These are phyloP conservation scores for Macaranga tanarius DNA, from an alignment of 441 rosid species.

Conservation along the genomic window DNA sequence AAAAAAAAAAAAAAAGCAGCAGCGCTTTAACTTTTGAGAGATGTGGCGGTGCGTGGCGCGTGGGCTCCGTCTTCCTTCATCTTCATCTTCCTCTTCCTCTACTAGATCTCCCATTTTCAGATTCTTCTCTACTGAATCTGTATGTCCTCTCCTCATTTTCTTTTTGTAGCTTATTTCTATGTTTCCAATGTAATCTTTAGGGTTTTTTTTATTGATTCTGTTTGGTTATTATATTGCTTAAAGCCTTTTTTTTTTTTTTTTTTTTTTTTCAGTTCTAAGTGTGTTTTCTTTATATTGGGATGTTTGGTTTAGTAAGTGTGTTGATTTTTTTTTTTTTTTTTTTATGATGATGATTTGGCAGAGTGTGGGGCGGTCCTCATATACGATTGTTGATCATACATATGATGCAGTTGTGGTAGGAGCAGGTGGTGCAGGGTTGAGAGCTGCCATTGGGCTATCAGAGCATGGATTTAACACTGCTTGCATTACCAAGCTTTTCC, in stretches of 20 bases:
- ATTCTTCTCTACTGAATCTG: conserved; percentile 66
- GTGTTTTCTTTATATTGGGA: neutral
- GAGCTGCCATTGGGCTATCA: conserved; percentile 93
- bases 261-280: neutral
- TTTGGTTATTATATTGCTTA: neutral
- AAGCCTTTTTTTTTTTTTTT: neutral
- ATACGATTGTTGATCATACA: conserved; percentile 90
- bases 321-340: neutral
- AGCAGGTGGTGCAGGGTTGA: conserved; percentile 96
- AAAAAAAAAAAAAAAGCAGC: no score
- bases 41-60: conserved; percentile 99
- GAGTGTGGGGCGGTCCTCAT: conserved; percentile 48
- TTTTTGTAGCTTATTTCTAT: neutral
- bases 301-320: neutral
- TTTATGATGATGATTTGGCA: conserved; percentile 22
- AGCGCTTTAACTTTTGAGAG: conserved; percentile 21
- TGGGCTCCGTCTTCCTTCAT: conserved; percentile 54
- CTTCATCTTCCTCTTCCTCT: conserved; percentile 27
- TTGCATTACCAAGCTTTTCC: conserved; percentile 95
- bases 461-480: conserved; percentile 98
- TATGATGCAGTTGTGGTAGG: conserved; percentile 96
- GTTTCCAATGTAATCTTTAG: neutral
- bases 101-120: conserved; percentile 67
- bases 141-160: conserved; percentile 37
- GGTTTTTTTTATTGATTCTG: neutral